Conservation (phyloP, 257 asterid genomes). For the Agastache rugosa region DNA sequence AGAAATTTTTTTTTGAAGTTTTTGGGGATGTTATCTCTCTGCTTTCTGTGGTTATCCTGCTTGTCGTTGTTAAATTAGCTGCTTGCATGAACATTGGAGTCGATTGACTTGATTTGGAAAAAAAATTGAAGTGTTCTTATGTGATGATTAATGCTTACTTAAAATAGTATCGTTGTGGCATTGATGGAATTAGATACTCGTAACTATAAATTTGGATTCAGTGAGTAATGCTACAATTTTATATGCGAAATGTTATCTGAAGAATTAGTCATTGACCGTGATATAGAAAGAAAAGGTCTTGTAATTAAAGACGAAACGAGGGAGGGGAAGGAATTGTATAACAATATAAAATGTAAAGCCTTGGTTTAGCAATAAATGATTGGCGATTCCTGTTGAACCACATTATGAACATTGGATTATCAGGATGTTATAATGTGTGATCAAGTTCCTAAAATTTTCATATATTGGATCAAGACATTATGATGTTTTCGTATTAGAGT, state of each 20-base stretch:
- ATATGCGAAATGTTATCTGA: slow-evolving; percentile 4
- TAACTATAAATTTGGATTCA: slow-evolving; percentile 11
- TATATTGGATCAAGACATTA: slow-evolving; percentile 1
- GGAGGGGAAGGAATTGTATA: neutral
- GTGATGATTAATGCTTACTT: neutral
- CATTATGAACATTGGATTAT: slow-evolving; percentile 6
- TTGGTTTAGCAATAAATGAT: slow-evolving; percentile 14
- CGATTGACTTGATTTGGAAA: slow-evolving; percentile 18
- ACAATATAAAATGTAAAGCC: neutral
- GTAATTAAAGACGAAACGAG: neutral
- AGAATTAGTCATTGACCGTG: slow-evolving; percentile 1
- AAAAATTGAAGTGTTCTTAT: neutral
- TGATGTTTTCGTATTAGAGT: neutral
- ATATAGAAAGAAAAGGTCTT: neutral
- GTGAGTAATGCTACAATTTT: neutral
- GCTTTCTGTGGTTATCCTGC: neutral
- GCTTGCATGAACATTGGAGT: slow-evolving; percentile 22
- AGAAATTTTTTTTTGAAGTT: neutral
- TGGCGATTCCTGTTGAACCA: neutral
- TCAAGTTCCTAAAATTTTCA: neutral
- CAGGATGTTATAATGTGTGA: neutral
- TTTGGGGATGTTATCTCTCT: no score
- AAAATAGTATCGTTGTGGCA: neutral
- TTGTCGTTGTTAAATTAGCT: slow-evolving; percentile 1
- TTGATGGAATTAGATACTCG: slow-evolving; percentile 19